phyloP scores from a whole-genome alignment of 768 basidiomycete species.

The Boletus rubroflammeus region DNA sequence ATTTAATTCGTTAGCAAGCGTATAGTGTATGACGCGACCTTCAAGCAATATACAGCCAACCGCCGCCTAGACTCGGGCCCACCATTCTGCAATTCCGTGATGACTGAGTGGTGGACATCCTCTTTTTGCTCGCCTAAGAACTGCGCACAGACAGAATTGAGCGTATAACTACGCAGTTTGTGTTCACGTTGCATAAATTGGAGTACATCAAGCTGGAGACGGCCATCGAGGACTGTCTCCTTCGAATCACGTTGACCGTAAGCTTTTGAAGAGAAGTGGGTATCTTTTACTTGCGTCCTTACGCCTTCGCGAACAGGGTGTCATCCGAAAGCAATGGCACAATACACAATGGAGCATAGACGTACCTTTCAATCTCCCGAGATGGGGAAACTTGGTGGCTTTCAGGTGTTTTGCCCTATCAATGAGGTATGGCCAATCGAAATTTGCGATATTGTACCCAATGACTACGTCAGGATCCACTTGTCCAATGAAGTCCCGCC shows the following conservation, averaged over 20 bases:
- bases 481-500: conserved; percentile 85
- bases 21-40: conserved; percentile 45
- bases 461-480: conserved; percentile 96
- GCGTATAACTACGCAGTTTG: conserved; percentile 93
- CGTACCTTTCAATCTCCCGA: conserved; percentile 75
- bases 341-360: not conserved
- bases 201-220: conserved; percentile 91
- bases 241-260: conserved; percentile 97
- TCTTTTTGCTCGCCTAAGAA: conserved; percentile 99
- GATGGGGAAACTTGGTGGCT: conserved; percentile 58
- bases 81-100: conserved; percentile 96
- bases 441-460: conserved; percentile 91
- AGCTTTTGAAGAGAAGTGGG: conserved; percentile 97
- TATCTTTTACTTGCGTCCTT: conserved; percentile 80
- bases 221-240: conserved; percentile 85
- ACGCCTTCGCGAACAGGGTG: conserved; percentile 43
- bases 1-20: not conserved
- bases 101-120: conserved; percentile 97
- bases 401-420: conserved; percentile 88
- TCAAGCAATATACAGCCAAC: conserved; percentile 95
- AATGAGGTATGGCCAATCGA: conserved; percentile 95
- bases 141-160: conserved; percentile 97
- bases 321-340: not conserved
- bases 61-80: conserved; percentile 90
- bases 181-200: conserved; percentile 99